phyloP scores from a whole-genome alignment of 2,329 filamentous ascomycete species.

The Colletotrichum sp. region DNA sequence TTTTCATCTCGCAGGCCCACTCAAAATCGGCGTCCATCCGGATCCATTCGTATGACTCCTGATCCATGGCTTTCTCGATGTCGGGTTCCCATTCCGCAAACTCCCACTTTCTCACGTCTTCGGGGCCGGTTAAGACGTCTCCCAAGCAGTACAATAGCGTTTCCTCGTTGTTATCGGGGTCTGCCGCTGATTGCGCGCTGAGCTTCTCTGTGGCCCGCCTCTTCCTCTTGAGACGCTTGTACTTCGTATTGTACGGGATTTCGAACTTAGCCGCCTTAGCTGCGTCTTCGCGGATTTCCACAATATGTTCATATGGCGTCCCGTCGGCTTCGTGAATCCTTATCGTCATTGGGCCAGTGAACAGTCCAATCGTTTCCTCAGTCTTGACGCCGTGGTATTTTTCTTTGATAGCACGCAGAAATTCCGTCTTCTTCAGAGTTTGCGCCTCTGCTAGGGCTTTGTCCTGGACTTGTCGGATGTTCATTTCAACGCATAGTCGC shows the following conservation, averaged over 20 bases:
- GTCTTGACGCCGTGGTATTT: constrained; percentile 71
- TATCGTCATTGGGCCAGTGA: constrained; percentile 97
- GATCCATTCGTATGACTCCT: constrained; percentile 98
- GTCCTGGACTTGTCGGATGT: constrained; percentile 77
- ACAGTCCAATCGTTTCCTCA: constrained; percentile 76
- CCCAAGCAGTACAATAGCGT: constrained; percentile 90
- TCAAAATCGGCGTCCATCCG: constrained; percentile 98
- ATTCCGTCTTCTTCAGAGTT: constrained; percentile 63
- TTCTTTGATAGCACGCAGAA: constrained; percentile 86
- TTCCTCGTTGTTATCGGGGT: constrained; percentile 71
- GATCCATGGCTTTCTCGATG: constrained; percentile 89
- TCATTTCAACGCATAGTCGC: constrained; percentile 91
- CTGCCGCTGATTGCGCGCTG: constrained; percentile 62
- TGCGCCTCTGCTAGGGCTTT: constrained; percentile 31
- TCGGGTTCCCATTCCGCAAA: constrained; percentile 89
- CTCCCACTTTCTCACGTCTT: constrained; percentile 84
- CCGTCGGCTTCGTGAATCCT: constrained; percentile 97
- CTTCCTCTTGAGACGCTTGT: constrained; percentile 90
- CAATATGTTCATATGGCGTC: constrained; percentile 96
- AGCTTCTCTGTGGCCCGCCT: constrained; percentile 50
- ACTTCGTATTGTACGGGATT: constrained; percentile 98
- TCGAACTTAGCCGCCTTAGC: constrained; percentile 81
- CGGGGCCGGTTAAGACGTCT: constrained; percentile 82
- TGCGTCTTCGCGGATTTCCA: constrained; percentile 88
- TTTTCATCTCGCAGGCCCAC: constrained; percentile 88